Conservation (phyloP, 257 asterid species). For the Euphrasia confusa region DNA sequence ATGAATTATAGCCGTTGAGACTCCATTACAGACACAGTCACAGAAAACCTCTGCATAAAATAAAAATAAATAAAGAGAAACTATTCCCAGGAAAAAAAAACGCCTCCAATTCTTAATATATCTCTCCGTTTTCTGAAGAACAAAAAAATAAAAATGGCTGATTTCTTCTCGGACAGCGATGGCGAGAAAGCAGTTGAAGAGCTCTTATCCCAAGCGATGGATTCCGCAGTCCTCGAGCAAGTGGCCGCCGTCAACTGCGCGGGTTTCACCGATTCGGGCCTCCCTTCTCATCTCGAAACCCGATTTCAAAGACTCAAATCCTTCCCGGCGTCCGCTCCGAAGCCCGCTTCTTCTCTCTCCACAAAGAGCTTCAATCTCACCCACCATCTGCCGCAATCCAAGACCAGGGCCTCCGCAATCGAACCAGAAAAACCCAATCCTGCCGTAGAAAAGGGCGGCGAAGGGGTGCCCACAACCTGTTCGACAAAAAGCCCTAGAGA, state of each 20-base stretch:
- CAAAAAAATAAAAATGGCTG: conserved; percentile 39
- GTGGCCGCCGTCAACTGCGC: conserved; percentile 76
- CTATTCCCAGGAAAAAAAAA: background rate
- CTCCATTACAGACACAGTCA: no score
- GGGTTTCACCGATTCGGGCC: conserved; percentile 52
- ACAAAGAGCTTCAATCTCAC: conserved; percentile 33
- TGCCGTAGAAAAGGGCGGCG: conserved; percentile 21
- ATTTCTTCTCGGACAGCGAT: conserved; percentile 74
- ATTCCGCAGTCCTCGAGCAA: conserved; percentile 65
- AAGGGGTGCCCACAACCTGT: conserved; percentile 10
- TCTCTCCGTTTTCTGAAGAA: background rate
- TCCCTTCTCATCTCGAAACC: conserved; percentile 70
- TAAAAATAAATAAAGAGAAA: no score
- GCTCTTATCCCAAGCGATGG: conserved; percentile 71
- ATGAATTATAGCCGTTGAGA: no score
- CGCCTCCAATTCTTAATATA: background rate
- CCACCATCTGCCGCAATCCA: background rate
- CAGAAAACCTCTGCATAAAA: no score
- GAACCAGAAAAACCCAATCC: conserved; percentile 21
- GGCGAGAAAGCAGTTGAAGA: conserved; percentile 78
- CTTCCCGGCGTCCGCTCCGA: conserved; percentile 48
- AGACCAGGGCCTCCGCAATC: background rate
- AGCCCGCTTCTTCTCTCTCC: conserved; percentile 29
- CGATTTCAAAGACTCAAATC: conserved; percentile 86
- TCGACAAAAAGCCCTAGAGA: conserved; percentile 34